phyloP scores from a whole-genome alignment of 2,329 filamentous ascomycete species.

The Venturia aucupariae region DNA sequence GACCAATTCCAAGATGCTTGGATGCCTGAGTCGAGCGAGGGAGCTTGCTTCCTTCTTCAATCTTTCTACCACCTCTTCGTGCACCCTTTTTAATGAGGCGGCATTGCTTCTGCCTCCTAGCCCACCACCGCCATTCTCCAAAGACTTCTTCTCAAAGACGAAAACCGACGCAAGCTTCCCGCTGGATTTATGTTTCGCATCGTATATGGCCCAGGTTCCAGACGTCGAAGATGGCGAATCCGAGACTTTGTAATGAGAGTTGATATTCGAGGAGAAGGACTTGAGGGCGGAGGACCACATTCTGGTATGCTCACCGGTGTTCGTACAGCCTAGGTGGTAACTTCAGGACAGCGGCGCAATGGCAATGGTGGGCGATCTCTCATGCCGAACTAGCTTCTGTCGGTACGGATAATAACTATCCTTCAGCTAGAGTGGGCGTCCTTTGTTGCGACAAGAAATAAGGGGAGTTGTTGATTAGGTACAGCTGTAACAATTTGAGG shows the following conservation, averaged over 20 bases:
- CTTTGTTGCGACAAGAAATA: background rate
- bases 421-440: background rate
- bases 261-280: slow-evolving; percentile 89
- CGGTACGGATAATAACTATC: background rate
- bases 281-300: slow-evolving; percentile 96
- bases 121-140: slow-evolving; percentile 58
- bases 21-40: slow-evolving; percentile 79
- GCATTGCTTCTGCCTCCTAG: slow-evolving; percentile 51
- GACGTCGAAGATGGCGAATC: slow-evolving; percentile 66
- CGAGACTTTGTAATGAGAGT: slow-evolving; percentile 79
- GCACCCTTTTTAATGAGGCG: slow-evolving; percentile 64
- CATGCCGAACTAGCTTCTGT: background rate
- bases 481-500: background rate
- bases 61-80: slow-evolving; percentile 85
- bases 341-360: background rate
- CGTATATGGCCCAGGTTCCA: slow-evolving; percentile 95
- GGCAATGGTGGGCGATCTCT: background rate
- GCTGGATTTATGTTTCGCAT: slow-evolving; percentile 93
- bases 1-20: slow-evolving; percentile 81
- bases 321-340: background rate
- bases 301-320: background rate
- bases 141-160: slow-evolving; percentile 80
- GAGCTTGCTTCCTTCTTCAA: slow-evolving; percentile 87
- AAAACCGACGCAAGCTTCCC: slow-evolving; percentile 86
- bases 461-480: background rate